Evolutionary conservation across 495 filamentous ascomycete genomes (phyloP).

Genomic region (Friedmanniomyces endolithicus): DNA sequence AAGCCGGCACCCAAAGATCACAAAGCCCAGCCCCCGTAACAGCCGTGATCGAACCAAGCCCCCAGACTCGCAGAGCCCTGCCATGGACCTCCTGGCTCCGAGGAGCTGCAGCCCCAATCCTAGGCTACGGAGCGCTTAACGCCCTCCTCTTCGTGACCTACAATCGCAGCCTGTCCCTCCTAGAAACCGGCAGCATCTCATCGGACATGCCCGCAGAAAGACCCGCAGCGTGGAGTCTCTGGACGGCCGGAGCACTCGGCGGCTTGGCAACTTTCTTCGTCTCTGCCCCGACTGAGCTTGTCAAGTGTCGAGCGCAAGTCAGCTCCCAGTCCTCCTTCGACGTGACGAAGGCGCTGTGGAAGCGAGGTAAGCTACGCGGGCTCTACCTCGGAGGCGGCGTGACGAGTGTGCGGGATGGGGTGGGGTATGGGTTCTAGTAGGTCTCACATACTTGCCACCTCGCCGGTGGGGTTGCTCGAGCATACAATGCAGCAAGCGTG

Average conservation of each 20-base stretch:
- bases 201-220: slow-evolving; percentile 19
- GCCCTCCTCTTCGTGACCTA: slow-evolving; percentile 76
- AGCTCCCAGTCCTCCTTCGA: slow-evolving; percentile 41
- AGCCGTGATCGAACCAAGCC: not conserved
- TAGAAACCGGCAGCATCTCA: slow-evolving; percentile 33
- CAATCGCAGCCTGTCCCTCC: slow-evolving; percentile 54
- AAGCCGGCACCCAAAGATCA: slow-evolving; percentile 39
- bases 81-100: slow-evolving; percentile 6
- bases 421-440: slow-evolving; percentile 87
- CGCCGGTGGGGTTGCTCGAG: too few relatives aligned
- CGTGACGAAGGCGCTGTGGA: slow-evolving; percentile 49
- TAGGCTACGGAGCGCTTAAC: slow-evolving; percentile 82
- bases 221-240: slow-evolving; percentile 40
- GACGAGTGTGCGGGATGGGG: slow-evolving; percentile 66
- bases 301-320: slow-evolving; percentile 75
- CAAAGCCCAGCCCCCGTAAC: not conserved
- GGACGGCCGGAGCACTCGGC: slow-evolving; percentile 60
- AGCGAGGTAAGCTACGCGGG: slow-evolving; percentile 50
- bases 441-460: slow-evolving; percentile 11
- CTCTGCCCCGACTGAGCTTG: slow-evolving; percentile 71
- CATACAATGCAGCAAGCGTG: too few relatives aligned
- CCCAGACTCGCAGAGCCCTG: not conserved
- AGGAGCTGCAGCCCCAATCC: slow-evolving; percentile 68
- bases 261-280: slow-evolving; percentile 72
- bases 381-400: slow-evolving; percentile 67